phyloP scores from a whole-genome alignment of 2,329 filamentous ascomycete species.

The Ceratocystis colombiana region DNA sequence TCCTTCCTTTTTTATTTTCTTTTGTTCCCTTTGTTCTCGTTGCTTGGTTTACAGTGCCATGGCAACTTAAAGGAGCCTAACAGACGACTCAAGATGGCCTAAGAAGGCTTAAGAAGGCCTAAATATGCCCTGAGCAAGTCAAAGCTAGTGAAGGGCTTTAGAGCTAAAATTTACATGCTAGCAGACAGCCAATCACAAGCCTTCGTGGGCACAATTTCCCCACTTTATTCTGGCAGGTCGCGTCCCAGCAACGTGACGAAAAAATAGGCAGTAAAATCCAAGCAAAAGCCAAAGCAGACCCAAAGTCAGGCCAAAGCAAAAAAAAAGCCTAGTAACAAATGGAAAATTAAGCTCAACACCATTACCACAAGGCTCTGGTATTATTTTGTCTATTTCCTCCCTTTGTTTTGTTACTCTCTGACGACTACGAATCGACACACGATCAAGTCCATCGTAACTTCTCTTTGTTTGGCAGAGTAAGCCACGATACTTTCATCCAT shows the following conservation, averaged over 20 bases:
- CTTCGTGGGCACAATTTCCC: not conserved
- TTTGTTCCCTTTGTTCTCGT: not conserved
- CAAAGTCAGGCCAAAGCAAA: not conserved
- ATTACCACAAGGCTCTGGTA: conserved; percentile 3
- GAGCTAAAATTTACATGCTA: not conserved
- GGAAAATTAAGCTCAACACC: not conserved
- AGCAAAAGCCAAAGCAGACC: not conserved
- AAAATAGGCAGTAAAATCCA: conserved; percentile 10
- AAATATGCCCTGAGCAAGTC: not conserved
- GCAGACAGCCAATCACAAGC: not conserved
- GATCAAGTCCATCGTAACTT: not conserved
- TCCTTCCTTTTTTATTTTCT: not conserved
- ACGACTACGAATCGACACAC: not conserved
- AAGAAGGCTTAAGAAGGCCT: not conserved
- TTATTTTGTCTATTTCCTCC: not conserved
- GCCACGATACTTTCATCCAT: not conserved
- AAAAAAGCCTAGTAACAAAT: not conserved
- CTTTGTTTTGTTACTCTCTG: conserved; percentile 15
- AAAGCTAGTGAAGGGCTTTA: not conserved
- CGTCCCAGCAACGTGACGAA: conserved; percentile 21
- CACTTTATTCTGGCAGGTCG: conserved; percentile 16
- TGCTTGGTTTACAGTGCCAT: not conserved
- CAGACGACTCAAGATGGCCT: no score
- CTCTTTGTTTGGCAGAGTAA: not conserved
- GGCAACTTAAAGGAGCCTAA: not conserved